Conservation (phyloP, 805 yeast species). For the Grigorovia transvaalensis region DNA sequence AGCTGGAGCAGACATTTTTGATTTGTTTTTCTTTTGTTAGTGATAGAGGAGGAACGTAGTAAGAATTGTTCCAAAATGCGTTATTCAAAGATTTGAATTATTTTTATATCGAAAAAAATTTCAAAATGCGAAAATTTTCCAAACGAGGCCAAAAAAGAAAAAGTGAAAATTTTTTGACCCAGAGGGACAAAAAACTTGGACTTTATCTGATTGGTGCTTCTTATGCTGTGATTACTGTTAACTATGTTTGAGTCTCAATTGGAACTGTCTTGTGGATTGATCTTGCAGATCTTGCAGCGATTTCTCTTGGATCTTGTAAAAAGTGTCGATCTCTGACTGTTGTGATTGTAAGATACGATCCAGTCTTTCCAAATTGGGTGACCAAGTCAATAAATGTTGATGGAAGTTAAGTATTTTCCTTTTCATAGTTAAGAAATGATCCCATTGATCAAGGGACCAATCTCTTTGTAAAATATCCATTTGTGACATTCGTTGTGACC, state of each 20-base stretch:
- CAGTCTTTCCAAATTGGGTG: background rate
- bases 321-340: background rate
- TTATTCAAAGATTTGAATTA: background rate
- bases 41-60: background rate
- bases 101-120: background rate
- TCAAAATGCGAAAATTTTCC: background rate
- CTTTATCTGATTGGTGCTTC: background rate
- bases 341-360: no score
- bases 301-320: background rate
- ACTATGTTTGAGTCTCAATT: background rate
- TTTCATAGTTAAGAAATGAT: conserved; percentile 45
- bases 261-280: background rate
- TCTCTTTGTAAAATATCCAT: conserved; percentile 25
- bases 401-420: conserved; percentile 7
- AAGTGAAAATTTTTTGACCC: background rate
- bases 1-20: conserved; percentile 46
- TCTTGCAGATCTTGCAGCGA: background rate
- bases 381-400: background rate
- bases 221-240: no score
- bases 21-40: background rate
- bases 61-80: background rate
- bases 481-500: conserved; percentile 46
- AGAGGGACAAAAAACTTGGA: no score
- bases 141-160: no score
- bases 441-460: conserved; percentile 41